phyloP scores from a whole-genome alignment of 2,329 filamentous ascomycete species.

The Drechslerella stenobrocha region DNA sequence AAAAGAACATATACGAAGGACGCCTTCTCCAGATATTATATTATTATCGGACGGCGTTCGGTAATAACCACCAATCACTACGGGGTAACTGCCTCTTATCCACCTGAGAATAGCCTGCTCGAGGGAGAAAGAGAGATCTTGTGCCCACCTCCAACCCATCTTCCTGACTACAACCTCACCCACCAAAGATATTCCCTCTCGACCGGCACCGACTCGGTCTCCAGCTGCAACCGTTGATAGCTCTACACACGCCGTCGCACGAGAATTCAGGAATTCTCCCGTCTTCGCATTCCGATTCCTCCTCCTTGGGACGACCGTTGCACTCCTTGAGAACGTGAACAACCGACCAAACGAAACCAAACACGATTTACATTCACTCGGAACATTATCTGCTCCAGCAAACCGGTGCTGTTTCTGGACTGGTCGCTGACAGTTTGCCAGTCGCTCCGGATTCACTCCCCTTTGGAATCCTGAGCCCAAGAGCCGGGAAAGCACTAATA shows the following conservation, averaged over 20 bases:
- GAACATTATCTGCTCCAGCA: background rate
- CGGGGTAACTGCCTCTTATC: background rate
- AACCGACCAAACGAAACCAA: background rate
- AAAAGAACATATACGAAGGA: conserved; percentile 29
- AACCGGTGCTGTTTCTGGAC: conserved; percentile 20
- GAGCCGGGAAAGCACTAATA: conserved; percentile 28
- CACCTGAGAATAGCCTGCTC: background rate
- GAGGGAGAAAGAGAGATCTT: background rate
- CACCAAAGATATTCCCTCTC: background rate
- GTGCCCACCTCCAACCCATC: background rate
- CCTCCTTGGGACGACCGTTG: conserved; percentile 22
- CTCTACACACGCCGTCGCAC: conserved; percentile 1
- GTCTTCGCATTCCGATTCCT: conserved; percentile 25
- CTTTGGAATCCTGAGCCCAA: conserved; percentile 40
- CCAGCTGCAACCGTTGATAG: conserved; percentile 2
- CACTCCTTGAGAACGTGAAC: conserved; percentile 3
- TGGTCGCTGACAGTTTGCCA: conserved; percentile 20
- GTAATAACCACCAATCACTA: background rate
- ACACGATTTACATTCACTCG: background rate
- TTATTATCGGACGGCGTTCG: conserved; percentile 5
- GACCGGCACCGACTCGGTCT: background rate
- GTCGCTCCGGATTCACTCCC: conserved; percentile 28
- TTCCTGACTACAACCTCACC: background rate
- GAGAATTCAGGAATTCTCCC: conserved; percentile 15
- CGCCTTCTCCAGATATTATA: no score